Base-by-base conservation (phyloP, 2,329 filamentous ascomycete species). In the Venturia oleaginea region DNA sequence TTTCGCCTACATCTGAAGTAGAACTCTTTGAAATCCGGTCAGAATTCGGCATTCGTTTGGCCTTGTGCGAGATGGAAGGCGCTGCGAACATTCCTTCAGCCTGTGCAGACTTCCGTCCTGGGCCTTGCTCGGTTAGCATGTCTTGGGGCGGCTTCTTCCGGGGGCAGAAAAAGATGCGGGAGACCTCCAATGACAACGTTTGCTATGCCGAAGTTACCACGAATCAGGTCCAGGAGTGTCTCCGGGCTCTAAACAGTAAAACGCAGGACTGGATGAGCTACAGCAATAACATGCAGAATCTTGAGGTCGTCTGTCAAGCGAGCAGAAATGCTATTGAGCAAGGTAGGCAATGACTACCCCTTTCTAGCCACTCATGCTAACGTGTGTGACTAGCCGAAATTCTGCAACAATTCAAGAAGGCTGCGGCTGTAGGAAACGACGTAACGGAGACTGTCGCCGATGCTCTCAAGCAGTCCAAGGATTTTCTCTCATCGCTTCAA, bases 241-340 rank as follows among this genome's bases (percentile, higher is more conserved):
- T 86, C 4, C 77, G 75, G 57, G 79, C 79, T 4, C 72, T 89
- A 1, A 80, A 82, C 57, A 78, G 79, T 22, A 77, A 80, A 30
- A 78, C 81, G 1, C 84, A 85, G 55, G 82, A 79, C 71, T 88
- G 85, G 85, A 86, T 80, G 1, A 87, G 84, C 30, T 89, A 85
- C 74, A 84, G 83, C 68, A 86, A 86, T 71, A 83, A 79, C 65
- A 78, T 80, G 64, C 83, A 86, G 64, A 85, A 86, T 67, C 84
- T 84, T 2, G 76, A 84, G 54, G 74, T 84, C 22, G 83, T 88
- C 68, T 89, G 86, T 67, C 81, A 86, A 67, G 84, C 84, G 34
- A 81, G 83, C 51, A 80, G 85, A 43, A 75, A 79, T 51, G 81
- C 85, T 62, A 79, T 83, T 17, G 84, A 87, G 65, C 84, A 83